These are phyloP conservation scores for Wolfiporia cocos DNA, from an alignment of 1,284 basidiomycete species.

Conservation along the genomic window DNA sequence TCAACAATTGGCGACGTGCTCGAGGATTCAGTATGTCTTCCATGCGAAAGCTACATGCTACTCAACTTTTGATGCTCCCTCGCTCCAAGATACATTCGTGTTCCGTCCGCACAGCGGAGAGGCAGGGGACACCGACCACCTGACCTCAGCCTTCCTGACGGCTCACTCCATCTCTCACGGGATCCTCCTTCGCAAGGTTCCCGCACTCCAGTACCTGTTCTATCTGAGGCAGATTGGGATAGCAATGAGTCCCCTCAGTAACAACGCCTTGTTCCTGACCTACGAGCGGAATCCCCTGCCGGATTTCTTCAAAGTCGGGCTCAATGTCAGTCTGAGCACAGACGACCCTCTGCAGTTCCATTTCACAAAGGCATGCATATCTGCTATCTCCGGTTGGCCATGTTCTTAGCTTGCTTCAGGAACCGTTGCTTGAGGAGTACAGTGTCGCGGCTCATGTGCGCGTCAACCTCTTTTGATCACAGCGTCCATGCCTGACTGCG, in stretches of 20 bases:
- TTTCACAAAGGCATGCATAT: conserved; percentile 76
- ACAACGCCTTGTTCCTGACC: conserved; percentile 95
- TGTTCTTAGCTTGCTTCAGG: conserved; percentile 37
- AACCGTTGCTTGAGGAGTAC: conserved; percentile 96
- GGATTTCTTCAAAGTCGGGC: conserved; percentile 93
- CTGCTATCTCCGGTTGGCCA: background rate
- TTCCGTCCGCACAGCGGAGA: conserved; percentile 97
- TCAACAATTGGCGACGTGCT: conserved; percentile 87
- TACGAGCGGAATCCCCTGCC: conserved; percentile 98
- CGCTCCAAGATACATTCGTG: conserved; percentile 75
- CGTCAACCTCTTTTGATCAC: conserved; percentile 5
- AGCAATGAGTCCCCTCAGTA: conserved; percentile 97
- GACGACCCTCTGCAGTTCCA: conserved; percentile 96
- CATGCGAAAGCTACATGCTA: no score
- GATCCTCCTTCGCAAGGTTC: conserved; percentile 95
- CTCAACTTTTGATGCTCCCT: background rate
- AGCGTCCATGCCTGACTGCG: background rate
- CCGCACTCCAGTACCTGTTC: conserved; percentile 89
- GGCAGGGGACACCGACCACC: conserved; percentile 97
- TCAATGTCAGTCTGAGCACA: conserved; percentile 96
- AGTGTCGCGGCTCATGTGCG: conserved; percentile 93
- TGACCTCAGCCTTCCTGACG: conserved; percentile 93
- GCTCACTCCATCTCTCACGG: conserved; percentile 99
- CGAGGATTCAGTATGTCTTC: conserved; percentile 85
- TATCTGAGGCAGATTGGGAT: conserved; percentile 96